A percentile compares a stretch with the other conserved stretches of the same genome.
Conservation (phyloP, 2,329 filamentous ascomycete genomes). For the Exserohilum rostratum region DNA sequence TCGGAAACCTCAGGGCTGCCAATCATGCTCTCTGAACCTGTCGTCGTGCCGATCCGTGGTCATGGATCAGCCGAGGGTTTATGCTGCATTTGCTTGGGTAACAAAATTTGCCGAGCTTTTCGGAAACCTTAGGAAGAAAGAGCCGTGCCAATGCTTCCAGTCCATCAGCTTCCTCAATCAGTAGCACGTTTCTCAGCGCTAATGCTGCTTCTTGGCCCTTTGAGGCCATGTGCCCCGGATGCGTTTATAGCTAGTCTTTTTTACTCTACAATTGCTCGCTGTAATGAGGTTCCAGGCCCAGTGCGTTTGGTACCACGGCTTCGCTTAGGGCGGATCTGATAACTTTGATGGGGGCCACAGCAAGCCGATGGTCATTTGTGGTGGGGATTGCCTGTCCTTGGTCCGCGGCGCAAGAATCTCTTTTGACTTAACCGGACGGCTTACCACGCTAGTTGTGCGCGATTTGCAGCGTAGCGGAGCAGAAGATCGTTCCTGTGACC, state of each 20-base stretch:
- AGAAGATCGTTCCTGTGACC: not conserved
- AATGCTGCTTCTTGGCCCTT: conserved; percentile 9
- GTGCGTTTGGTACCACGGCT: conserved; percentile 2
- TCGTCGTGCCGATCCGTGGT: conserved; percentile 10
- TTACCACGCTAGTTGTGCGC: conserved; percentile 3
- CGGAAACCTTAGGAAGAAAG: not conserved
- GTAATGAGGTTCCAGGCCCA: not conserved
- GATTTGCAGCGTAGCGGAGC: not conserved
- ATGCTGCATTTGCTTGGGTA: conserved; percentile 15
- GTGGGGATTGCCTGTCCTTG: not conserved
- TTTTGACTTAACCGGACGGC: not conserved
- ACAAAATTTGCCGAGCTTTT: not conserved
- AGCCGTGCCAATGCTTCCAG: conserved; percentile 4
- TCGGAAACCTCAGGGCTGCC: conserved; percentile 20
- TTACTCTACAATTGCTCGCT: not conserved
- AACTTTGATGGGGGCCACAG: conserved; percentile 21
- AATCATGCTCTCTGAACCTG: not conserved
- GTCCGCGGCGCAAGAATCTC: conserved; percentile 13
- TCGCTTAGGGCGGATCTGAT: conserved; percentile 37
- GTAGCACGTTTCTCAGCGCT: conserved; percentile 3
- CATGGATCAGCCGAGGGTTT: conserved; percentile 1
- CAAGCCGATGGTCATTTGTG: not conserved
- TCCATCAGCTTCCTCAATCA: conserved; percentile 7
- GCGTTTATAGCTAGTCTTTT: not conserved
- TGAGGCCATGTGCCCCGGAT: not conserved